Evolutionary conservation across 805 yeast species (phyloP).

Genomic region (Torulaspora indica): DNA sequence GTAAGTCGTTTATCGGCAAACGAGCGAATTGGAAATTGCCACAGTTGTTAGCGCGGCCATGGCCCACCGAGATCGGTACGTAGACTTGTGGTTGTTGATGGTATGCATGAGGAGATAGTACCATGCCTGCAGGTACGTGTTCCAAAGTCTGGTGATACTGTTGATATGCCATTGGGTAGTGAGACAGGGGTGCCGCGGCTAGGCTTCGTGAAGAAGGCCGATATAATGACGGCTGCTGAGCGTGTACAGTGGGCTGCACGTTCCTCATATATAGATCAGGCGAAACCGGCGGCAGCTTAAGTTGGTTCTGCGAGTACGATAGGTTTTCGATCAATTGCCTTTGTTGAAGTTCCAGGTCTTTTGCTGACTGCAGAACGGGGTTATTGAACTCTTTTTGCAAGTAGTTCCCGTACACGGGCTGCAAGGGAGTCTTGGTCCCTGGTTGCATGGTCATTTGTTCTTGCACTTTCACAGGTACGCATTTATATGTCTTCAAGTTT

Average conservation of each 20-base stretch:
- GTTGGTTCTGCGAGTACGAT: slow-evolving; percentile 8
- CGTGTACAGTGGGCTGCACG: slow-evolving; percentile 11
- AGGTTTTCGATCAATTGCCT: slow-evolving; percentile 25
- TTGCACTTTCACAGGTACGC: slow-evolving; percentile 30
- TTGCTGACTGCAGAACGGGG: slow-evolving; percentile 21
- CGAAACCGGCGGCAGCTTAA: slow-evolving; percentile 14
- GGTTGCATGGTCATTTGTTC: slow-evolving; percentile 8
- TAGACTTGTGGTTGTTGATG: slow-evolving; percentile 14
- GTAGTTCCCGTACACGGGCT: slow-evolving; percentile 6
- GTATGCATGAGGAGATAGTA: slow-evolving; percentile 15
- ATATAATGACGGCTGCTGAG: slow-evolving; percentile 11
- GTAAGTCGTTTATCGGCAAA: slow-evolving; percentile 6
- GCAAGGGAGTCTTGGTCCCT: slow-evolving; percentile 3
- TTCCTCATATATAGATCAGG: slow-evolving; percentile 12
- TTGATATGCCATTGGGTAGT: slow-evolving; percentile 9
- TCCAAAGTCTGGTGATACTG: slow-evolving; percentile 14
- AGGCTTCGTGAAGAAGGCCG: slow-evolving; percentile 11
- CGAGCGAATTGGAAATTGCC: slow-evolving; percentile 6
- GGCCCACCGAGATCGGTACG: slow-evolving; percentile 12
- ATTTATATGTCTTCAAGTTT: slow-evolving; percentile 27
- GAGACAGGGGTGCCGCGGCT: slow-evolving; percentile 8
- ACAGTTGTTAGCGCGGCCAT: slow-evolving; percentile 5
- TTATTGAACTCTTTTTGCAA: slow-evolving; percentile 4
- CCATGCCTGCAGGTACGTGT: slow-evolving; percentile 13
- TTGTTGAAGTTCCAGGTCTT: slow-evolving; percentile 25